These are phyloP conservation scores for Trichoderma sp. DNA, from an alignment of 2,329 filamentous ascomycete genomes.

Conservation along the genomic window DNA sequence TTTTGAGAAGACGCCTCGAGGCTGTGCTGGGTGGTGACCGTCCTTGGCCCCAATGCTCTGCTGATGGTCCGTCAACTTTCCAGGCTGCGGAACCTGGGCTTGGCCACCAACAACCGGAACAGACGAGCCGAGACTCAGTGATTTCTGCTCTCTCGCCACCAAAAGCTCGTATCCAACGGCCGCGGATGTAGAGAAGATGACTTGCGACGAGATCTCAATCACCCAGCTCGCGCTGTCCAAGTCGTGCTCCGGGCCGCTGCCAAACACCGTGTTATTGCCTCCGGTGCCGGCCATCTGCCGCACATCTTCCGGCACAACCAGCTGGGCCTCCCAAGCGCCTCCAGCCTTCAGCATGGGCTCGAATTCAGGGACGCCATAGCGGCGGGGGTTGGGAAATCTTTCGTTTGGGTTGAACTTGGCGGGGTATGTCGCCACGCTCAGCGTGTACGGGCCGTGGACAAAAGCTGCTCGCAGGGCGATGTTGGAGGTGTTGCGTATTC, in stretches of 20 bases:
- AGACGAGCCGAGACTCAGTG: constrained; percentile 65
- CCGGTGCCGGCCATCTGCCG: constrained; percentile 64
- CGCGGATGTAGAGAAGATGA: constrained; percentile 89
- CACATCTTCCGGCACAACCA: constrained; percentile 79
- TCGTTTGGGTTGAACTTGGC: constrained; percentile 80
- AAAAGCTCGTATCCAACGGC: constrained; percentile 87
- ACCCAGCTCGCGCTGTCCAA: constrained; percentile 76
- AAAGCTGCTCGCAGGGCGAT: constrained; percentile 93
- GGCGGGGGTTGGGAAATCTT: constrained; percentile 70
- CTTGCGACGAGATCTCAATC: constrained; percentile 88
- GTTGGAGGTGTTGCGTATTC: constrained; percentile 88
- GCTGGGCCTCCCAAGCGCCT: constrained; percentile 78
- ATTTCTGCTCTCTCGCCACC: constrained; percentile 83
- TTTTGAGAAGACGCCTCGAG: constrained; percentile 80
- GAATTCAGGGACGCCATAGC: constrained; percentile 82
- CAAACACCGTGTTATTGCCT: constrained; percentile 49
- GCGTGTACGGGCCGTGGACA: constrained; percentile 91
- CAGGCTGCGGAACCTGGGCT: constrained; percentile 62
- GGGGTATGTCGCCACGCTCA: constrained; percentile 86
- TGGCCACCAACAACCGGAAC: constrained; percentile 51
- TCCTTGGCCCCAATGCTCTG: constrained; percentile 61
- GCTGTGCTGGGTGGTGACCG: constrained; percentile 63
- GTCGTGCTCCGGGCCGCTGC: constrained; percentile 50
- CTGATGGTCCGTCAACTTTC: constrained; percentile 77
- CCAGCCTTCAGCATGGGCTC: constrained; percentile 97